Percentiles rank a stretch among this genome's conserved stretches.
Conservation (phyloP, 345 rosid genomes). For the Eucalyptus urophylla region DNA sequence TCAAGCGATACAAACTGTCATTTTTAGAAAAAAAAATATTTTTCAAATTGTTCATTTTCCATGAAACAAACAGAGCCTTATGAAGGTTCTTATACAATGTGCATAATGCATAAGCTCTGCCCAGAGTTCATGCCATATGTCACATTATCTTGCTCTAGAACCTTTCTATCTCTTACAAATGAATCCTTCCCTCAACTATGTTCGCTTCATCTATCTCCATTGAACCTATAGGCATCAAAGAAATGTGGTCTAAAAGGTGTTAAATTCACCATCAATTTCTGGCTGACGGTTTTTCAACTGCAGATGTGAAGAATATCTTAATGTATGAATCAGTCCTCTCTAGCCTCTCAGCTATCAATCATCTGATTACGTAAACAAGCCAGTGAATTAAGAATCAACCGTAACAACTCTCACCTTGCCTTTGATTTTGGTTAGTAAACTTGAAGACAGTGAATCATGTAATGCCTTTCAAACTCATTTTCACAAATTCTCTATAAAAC, state of each 20-base stretch:
- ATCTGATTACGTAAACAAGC: background rate
- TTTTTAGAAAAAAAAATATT: no score
- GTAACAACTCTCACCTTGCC: background rate
- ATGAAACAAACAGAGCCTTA: no score
- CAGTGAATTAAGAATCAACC: background rate
- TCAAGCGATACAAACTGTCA: no score
- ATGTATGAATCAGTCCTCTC: background rate
- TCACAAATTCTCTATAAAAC: background rate
- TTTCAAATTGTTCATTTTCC: no score
- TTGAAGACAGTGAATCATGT: background rate
- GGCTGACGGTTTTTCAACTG: background rate
- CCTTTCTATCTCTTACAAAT: background rate
- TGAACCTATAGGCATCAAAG: background rate
- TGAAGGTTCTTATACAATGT: background rate
- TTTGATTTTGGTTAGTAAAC: background rate
- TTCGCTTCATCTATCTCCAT: background rate
- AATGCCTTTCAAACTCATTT: background rate
- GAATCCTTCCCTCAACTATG: background rate
- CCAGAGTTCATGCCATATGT: background rate
- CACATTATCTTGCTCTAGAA: background rate
- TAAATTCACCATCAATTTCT: background rate
- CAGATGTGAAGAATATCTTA: background rate
- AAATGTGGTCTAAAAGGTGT: background rate
- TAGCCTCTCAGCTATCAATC: background rate
- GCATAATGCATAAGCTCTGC: background rate